These are phyloP conservation scores for Diaporthe citrichinensis DNA, from an alignment of 2,329 filamentous ascomycete species.

Conservation along the genomic window DNA sequence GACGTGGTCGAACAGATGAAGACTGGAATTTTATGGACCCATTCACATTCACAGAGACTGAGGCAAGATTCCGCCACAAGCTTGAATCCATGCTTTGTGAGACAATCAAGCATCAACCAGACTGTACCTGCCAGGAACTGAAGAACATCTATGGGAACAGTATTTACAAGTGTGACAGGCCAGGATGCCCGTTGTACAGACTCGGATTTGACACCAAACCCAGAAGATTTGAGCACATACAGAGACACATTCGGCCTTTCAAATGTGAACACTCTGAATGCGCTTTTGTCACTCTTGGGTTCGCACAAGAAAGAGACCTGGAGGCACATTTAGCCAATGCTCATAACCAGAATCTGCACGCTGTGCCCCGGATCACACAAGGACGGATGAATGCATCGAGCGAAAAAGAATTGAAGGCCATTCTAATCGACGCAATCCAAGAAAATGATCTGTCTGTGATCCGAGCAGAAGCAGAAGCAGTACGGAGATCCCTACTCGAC, in stretches of 20 bases:
- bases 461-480: background rate
- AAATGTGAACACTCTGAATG: background rate
- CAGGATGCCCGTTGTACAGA: background rate
- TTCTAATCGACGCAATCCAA: background rate
- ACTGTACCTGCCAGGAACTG: background rate
- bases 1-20: background rate
- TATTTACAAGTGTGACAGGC: conserved; percentile 1
- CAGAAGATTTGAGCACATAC: background rate
- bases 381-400: background rate
- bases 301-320: background rate
- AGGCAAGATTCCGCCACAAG: background rate
- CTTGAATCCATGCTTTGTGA: background rate
- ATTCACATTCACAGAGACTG: background rate
- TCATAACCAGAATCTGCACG: background rate
- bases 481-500: no score
- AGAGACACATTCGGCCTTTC: background rate
- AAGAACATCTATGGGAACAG: background rate
- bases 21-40: background rate
- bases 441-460: background rate
- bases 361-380: background rate
- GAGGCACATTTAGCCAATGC: background rate
- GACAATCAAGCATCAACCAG: background rate
- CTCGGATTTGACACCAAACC: background rate
- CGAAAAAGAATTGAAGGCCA: background rate
- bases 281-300: background rate